A percentile compares a stretch with the other conserved stretches of the same genome.
Conservation (phyloP, 345 rosid species). For the Eutrema yunnanense region DNA sequence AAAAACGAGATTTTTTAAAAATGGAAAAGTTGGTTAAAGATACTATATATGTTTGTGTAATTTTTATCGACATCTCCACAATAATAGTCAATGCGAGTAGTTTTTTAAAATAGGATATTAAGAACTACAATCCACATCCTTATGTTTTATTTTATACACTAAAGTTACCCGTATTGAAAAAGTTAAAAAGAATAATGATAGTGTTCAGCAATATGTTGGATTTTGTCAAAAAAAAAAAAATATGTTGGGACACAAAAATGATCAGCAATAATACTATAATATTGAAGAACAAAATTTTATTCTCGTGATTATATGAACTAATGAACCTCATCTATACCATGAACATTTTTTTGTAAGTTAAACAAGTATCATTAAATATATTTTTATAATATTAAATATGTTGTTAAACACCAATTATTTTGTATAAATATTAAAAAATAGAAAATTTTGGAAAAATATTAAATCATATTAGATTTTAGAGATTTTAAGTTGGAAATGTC, state of each 20-base stretch:
- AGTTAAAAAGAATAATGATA: background rate
- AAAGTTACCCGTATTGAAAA: background rate
- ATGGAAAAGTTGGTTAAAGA: background rate
- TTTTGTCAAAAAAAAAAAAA: background rate
- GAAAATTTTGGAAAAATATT: no score
- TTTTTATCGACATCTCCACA: background rate
- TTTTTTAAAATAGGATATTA: background rate
- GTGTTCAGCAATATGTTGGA: background rate
- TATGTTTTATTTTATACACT: background rate
- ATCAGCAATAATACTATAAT: background rate
- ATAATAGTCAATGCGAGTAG: background rate
- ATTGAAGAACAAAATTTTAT: background rate
- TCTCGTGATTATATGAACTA: background rate
- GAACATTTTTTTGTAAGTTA: no score
- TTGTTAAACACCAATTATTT: no score
- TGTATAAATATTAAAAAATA: no score
- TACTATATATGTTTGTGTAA: background rate
- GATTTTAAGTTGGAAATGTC: no score
- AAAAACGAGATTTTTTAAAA: no score
- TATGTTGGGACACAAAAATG: background rate
- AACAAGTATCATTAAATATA: no score
- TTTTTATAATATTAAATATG: no score
- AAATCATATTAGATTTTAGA: no score
- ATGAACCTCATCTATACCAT: background rate
- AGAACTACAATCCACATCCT: background rate